These are phyloP conservation scores for Paramyrothecium roridum DNA, from an alignment of 2,329 filamentous ascomycete genomes.

Conservation along the genomic window DNA sequence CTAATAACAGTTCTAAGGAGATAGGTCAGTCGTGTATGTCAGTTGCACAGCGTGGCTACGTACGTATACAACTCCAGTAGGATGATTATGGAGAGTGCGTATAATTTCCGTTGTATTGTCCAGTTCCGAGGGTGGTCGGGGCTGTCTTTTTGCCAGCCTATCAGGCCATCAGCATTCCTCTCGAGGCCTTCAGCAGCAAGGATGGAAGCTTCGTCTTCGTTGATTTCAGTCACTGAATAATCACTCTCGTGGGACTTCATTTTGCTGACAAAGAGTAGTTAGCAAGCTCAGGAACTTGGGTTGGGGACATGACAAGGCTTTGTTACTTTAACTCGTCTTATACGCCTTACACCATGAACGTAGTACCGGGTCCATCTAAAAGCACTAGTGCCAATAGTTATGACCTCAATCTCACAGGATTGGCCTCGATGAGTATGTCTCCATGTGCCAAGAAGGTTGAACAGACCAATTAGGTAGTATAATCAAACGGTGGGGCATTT, in stretches of 20 bases:
- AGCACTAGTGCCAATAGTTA: no score
- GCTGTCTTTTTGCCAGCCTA: neutral
- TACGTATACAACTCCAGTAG: neutral
- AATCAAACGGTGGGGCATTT: no score
- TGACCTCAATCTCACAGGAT: no score
- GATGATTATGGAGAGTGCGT: neutral
- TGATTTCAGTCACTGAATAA: neutral
- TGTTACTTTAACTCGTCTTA: no score
- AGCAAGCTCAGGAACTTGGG: no score
- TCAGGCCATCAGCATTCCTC: neutral
- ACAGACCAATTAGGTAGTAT: no score
- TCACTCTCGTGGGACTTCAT: neutral
- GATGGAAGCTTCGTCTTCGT: neutral
- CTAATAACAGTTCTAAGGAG: neutral
- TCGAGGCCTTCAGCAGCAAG: neutral
- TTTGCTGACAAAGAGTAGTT: neutral
- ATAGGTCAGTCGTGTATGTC: neutral
- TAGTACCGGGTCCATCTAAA: no score
- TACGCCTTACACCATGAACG: no score
- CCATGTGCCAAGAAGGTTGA: no score
- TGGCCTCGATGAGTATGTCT: no score
- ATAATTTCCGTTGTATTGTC: neutral
- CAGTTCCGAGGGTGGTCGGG: neutral
- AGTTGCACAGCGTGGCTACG: neutral
- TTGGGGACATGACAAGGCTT: no score